A percentile compares a stretch with the other conserved stretches of the same genome.
Conservation (phyloP, 805 yeast species). For the Hanseniaspora singularis region DNA sequence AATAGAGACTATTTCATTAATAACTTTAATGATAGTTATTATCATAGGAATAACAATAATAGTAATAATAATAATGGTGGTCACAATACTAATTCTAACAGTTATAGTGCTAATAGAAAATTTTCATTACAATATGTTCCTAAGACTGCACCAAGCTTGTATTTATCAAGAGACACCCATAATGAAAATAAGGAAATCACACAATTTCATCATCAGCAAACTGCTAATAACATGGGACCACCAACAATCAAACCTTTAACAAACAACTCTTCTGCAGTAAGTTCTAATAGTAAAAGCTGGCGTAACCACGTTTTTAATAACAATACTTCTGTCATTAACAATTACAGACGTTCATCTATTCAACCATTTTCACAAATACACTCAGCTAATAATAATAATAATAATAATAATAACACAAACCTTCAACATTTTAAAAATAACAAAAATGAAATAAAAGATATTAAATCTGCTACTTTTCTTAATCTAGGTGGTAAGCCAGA, state of each 20-base stretch:
- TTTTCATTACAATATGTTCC: constrained; percentile 9
- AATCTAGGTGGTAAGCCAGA: constrained; percentile 20
- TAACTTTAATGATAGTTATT: too few species aligned
- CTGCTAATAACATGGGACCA: constrained; percentile 14
- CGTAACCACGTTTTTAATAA: background rate
- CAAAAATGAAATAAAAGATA: background rate
- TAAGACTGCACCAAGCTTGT: constrained; percentile 2
- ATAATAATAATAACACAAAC: too few species aligned
- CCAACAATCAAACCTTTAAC: constrained; percentile 15
- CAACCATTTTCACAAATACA: constrained; percentile 14
- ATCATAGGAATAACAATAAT: constrained; percentile 7
- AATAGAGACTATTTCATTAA: background rate
- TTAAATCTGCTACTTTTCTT: background rate
- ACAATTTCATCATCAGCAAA: constrained; percentile 18
- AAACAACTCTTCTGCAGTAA: too few species aligned
- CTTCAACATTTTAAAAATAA: too few species aligned
- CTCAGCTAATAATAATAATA: too few species aligned
- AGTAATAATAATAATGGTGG: constrained; percentile 15
- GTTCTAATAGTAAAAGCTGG: constrained; percentile 6
- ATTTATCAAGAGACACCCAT: background rate
- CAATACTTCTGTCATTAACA: background rate
- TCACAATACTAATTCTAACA: background rate
- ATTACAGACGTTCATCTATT: constrained; percentile 13
- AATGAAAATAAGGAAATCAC: constrained; percentile 2
- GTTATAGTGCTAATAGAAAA: background rate